phyloP scores from a whole-genome alignment of 768 basidiomycete species.

The Tylopilus subfusipes region DNA sequence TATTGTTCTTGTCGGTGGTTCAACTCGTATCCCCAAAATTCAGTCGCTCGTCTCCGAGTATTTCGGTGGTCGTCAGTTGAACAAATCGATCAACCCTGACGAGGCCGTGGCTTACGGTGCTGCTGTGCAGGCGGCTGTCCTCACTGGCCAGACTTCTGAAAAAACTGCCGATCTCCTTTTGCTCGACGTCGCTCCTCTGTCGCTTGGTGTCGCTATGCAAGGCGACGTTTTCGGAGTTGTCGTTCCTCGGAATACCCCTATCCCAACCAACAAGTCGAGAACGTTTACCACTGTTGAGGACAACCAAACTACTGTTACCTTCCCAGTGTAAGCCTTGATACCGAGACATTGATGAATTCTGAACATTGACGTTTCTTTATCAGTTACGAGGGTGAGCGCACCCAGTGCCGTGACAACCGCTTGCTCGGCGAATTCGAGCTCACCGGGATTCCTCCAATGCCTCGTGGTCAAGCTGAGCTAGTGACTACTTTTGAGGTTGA shows the following conservation, averaged over 20 bases:
- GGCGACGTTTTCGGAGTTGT: conserved; percentile 99
- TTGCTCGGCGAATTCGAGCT: conserved; percentile 99
- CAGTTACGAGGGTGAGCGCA: conserved; percentile 98
- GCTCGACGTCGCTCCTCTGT: conserved; percentile 97
- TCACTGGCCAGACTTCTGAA: conserved; percentile 97
- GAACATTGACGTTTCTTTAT: conserved; percentile 10
- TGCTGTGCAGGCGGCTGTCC: conserved; percentile 98
- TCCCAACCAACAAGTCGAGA: conserved; percentile 98
- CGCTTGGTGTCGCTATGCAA: conserved; percentile 99
- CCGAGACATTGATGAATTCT: not conserved
- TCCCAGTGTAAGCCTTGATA: conserved; percentile 76
- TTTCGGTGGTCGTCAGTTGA: conserved; percentile 96
- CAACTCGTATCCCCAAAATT: conserved; percentile 99
- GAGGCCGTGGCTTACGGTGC: conserved; percentile 99
- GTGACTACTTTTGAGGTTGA: conserved; percentile 99
- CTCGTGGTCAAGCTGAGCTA: conserved; percentile 97
- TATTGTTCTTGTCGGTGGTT: conserved; percentile 99
- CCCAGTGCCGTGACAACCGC: conserved; percentile 99
- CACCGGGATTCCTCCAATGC: conserved; percentile 98
- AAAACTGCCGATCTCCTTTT: conserved; percentile 98
- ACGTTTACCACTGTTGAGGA: conserved; percentile 99
- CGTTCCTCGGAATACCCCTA: conserved; percentile 98
- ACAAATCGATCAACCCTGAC: conserved; percentile 99
- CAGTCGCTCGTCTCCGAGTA: conserved; percentile 97
- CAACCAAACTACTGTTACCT: conserved; percentile 99